Conservation (phyloP, 2,329 filamentous ascomycete genomes). For the Thielaviopsis punctulata region DNA sequence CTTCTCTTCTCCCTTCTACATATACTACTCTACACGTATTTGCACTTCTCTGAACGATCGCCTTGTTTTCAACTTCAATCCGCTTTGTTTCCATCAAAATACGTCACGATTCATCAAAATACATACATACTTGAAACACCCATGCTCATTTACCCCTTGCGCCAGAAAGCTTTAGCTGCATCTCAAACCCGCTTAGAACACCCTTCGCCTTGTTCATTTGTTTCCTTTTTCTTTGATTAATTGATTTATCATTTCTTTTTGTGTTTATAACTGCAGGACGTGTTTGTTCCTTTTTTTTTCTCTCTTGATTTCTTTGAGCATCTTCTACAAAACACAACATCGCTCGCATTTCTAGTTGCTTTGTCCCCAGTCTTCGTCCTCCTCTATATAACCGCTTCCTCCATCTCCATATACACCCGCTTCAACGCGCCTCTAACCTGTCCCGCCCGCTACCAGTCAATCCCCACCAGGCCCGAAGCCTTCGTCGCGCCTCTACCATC, state of each 20-base stretch:
- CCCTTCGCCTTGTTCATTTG: not conserved
- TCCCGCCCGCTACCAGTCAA: not conserved
- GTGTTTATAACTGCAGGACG: not conserved
- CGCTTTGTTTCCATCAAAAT: no score
- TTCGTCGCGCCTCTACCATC: not conserved
- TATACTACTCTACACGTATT: no score
- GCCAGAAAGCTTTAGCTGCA: no score
- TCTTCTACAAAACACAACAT: no score
- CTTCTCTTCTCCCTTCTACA: no score
- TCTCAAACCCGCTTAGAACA: no score
- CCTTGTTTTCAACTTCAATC: no score
- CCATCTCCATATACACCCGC: slow-evolving; percentile 18
- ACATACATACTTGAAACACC: no score
- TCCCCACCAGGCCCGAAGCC: not conserved
- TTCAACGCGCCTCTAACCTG: slow-evolving; percentile 15
- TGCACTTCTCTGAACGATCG: no score
- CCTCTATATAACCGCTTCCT: not conserved
- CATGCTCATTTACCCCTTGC: no score
- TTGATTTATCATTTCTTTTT: not conserved
- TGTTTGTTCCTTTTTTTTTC: not conserved
- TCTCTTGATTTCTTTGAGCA: not conserved
- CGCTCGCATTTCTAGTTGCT: not conserved
- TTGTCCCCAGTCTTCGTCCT: not conserved
- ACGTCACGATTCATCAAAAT: no score
- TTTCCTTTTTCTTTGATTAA: not conserved